Evolutionary conservation across 148 eudicot species (phyloP).

Genomic region (Vaccinium corymbosum): DNA sequence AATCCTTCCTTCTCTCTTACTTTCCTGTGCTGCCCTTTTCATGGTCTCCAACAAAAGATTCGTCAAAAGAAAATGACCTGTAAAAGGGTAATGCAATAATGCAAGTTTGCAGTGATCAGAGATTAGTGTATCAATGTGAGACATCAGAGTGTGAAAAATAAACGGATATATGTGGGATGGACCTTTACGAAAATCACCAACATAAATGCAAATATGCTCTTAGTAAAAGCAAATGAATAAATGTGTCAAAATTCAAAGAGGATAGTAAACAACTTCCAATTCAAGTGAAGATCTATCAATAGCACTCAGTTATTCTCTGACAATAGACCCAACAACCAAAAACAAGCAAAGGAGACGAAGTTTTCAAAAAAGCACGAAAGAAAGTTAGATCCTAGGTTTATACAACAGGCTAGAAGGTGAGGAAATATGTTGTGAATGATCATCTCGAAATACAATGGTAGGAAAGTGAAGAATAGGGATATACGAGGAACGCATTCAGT

Average conservation of each 20-base stretch:
- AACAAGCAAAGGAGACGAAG: too few relatives aligned
- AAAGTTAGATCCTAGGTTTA: background rate
- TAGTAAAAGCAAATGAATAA: background rate
- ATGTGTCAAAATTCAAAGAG: background rate
- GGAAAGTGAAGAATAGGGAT: background rate
- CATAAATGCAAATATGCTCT: background rate
- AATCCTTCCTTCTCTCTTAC: constrained; percentile 75
- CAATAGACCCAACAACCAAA: too few relatives aligned
- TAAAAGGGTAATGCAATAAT: background rate
- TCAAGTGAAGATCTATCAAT: background rate
- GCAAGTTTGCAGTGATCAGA: background rate
- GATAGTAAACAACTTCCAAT: background rate
- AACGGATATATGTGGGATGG: background rate
- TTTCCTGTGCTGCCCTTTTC: constrained; percentile 65
- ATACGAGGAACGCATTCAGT: background rate
- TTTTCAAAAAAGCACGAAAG: too few relatives aligned
- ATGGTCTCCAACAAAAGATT: constrained; percentile 32
- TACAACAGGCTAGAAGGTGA: background rate
- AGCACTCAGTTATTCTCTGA: background rate
- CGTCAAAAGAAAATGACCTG: constrained; percentile 77
- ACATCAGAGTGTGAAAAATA: background rate
- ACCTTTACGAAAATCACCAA: background rate
- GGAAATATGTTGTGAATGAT: background rate
- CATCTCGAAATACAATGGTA: background rate
- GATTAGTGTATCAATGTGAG: background rate